Evolutionary conservation across 1,284 basidiomycete species (phyloP), one percentile per base, ranked within the genome.

Genomic region (Puccinia hordei): DNA sequence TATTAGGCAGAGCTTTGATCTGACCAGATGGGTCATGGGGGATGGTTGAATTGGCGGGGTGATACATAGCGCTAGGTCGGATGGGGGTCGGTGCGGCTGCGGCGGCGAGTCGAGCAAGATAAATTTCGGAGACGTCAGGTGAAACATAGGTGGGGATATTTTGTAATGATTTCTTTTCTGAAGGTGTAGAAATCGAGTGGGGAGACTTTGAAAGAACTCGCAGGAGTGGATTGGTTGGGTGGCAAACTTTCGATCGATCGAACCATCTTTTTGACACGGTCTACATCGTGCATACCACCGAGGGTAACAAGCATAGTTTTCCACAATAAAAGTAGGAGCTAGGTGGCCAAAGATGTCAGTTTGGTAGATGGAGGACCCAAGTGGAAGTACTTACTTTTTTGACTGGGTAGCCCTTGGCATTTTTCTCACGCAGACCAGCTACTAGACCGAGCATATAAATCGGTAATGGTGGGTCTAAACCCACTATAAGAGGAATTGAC

Each of bases 301-400:
- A 95, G 91, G 85, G 93, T 96, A 44, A 93, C 91, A 49, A 99
- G 88, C 41, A 99, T 87, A 0, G 93, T 91, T 86, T 99, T 99
- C 97, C 97, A 99, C 0, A 98, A 87, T 0, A 99, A 90, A n/a
- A 99, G 89, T 22, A 99, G 89, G 2, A 99, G 89, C 93, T 79
- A 41, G 22, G 12, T 5, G 2, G 13, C 3, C 19, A 6, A 63
- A 17, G 33, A 46, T 73, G 55, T 59, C 35, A 59, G n/a, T 55
- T 24, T 41, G 30, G 4, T 38, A 4, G n/a, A 61, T 27, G 8
- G 12, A 73, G 38, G 22, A 17, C 3, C n/a, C 38, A 44, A 41
- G 15, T 68, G 24, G 44, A 63, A 63, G 24, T 10, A 78, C 19
- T 59, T 30, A 79, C 76, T 55, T 97, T 97, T 87, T 97, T 98